These are phyloP conservation scores for Cladorrhinum sp. DNA, from an alignment of 2,329 filamentous ascomycete genomes.

Conservation along the genomic window DNA sequence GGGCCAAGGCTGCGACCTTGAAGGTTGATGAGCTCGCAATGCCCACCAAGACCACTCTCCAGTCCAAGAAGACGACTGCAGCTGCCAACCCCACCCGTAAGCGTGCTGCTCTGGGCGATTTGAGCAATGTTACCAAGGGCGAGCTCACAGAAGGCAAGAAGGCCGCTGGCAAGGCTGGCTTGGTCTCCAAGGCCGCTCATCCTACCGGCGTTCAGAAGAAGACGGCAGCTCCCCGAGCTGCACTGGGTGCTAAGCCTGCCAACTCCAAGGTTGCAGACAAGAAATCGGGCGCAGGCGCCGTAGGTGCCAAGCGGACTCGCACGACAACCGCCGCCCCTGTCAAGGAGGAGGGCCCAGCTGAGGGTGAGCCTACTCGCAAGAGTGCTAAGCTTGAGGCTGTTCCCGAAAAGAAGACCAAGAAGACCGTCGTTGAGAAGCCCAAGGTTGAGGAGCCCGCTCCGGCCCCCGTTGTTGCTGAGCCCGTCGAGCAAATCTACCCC, in stretches of 20 bases:
- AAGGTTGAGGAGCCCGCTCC: constrained; percentile 32
- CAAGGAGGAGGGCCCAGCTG: constrained; percentile 61
- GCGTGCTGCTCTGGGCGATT: constrained; percentile 84
- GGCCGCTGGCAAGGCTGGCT: constrained; percentile 59
- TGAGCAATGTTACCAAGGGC: constrained; percentile 89
- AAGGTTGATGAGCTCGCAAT: constrained; percentile 59
- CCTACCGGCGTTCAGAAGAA: constrained; percentile 85
- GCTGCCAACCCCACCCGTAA: constrained; percentile 50
- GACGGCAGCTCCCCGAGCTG: constrained; percentile 53
- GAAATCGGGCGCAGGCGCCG: constrained; percentile 67
- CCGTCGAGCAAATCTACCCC: constrained; percentile 32
- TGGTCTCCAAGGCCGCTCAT: constrained; percentile 77
- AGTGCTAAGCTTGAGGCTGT: constrained; percentile 44
- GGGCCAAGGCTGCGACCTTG: constrained; percentile 81
- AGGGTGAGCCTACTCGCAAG: constrained; percentile 67
- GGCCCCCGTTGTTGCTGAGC: constrained; percentile 29
- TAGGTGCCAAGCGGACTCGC: constrained; percentile 67
- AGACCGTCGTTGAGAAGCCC: constrained; percentile 46
- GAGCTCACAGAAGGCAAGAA: constrained; percentile 75
- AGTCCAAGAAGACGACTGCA: constrained; percentile 64
- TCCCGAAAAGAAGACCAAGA: constrained; percentile 36
- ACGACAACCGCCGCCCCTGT: constrained; percentile 55
- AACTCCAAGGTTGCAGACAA: constrained; percentile 69
- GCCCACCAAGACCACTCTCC: constrained; percentile 56
- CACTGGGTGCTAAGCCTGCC: constrained; percentile 42